phyloP scores from a whole-genome alignment of 495 filamentous ascomycete species.

The Annulohypoxylon stygium region DNA sequence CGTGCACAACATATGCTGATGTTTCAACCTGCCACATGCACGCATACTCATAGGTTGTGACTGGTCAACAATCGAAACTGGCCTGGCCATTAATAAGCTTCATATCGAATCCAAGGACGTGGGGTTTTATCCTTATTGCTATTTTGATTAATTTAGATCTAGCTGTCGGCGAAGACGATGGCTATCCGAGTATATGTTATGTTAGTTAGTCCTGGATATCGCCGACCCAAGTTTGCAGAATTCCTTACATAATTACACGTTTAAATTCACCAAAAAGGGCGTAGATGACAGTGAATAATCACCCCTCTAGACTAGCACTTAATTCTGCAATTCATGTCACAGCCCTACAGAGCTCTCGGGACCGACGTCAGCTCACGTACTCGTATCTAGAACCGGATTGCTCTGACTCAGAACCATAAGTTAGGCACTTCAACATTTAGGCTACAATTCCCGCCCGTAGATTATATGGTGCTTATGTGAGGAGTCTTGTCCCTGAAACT shows the following conservation, averaged over 20 bases:
- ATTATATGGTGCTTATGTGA: constrained; percentile 35
- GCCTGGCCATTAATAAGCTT: background rate
- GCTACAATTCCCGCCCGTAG: constrained; percentile 22
- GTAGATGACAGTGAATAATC: background rate
- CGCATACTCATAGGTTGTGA: constrained; percentile 13
- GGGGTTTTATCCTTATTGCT: background rate
- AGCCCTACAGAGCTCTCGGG: constrained; percentile 4
- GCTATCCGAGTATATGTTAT: background rate
- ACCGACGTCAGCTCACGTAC: constrained; percentile 29
- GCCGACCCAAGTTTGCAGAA: background rate
- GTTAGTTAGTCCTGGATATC: background rate
- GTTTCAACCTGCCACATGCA: constrained; percentile 28
- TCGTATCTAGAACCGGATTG: constrained; percentile 3
- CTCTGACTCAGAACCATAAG: constrained; percentile 35
- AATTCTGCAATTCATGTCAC: background rate
- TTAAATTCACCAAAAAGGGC: background rate
- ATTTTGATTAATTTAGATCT: background rate
- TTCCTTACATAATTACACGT: background rate
- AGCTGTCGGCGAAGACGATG: background rate
- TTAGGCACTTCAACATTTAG: constrained; percentile 22
- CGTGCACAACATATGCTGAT: constrained; percentile 29
- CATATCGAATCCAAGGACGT: background rate
- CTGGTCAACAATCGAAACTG: constrained; percentile 3
- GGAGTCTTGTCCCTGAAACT: constrained; percentile 3
- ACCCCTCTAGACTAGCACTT: constrained; percentile 3